Percentiles rank a stretch among this genome's conserved stretches.
Evolutionary conservation across 805 yeast genomes (phyloP).

Genomic region (Saccharomycopsis sp.): DNA sequence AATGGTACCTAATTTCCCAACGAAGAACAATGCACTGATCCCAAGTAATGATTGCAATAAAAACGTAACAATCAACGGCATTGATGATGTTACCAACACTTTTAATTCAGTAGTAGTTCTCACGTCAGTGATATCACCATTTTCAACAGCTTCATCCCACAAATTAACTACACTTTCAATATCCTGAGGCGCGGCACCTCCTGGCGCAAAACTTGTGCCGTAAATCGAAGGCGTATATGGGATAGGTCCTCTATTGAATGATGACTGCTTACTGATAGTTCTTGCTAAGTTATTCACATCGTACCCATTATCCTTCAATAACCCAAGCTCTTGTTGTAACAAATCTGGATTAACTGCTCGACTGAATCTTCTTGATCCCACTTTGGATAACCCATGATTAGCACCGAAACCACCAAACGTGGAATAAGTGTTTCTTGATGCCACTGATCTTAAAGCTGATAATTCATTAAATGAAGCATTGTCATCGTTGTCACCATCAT

Average conservation of each 20-base stretch:
- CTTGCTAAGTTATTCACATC: conserved; percentile 9
- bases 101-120: conserved; percentile 8
- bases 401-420: conserved; percentile 12
- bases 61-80: conserved; percentile 61
- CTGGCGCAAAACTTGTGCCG: not conserved
- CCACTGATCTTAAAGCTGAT: conserved; percentile 12
- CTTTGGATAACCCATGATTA: conserved; percentile 1
- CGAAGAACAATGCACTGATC: conserved; percentile 58
- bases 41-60: conserved; percentile 65
- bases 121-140: conserved; percentile 12
- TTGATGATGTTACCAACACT: conserved; percentile 26
- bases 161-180: conserved; percentile 11
- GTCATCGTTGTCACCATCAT: conserved; percentile 3
- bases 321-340: conserved; percentile 12
- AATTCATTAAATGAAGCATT: conserved; percentile 8
- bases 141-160: conserved; percentile 18
- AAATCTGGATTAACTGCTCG: conserved; percentile 9
- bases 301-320: conserved; percentile 15
- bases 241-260: not conserved
- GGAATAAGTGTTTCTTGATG: conserved; percentile 15
- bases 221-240: conserved; percentile 9
- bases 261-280: conserved; percentile 11
- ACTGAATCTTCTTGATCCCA: conserved; percentile 9
- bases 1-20: conserved; percentile 62
- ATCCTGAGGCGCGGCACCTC: not conserved